Evolutionary conservation across 257 asterid species (phyloP).

Genomic region (Ophiorrhiza pumila): DNA sequence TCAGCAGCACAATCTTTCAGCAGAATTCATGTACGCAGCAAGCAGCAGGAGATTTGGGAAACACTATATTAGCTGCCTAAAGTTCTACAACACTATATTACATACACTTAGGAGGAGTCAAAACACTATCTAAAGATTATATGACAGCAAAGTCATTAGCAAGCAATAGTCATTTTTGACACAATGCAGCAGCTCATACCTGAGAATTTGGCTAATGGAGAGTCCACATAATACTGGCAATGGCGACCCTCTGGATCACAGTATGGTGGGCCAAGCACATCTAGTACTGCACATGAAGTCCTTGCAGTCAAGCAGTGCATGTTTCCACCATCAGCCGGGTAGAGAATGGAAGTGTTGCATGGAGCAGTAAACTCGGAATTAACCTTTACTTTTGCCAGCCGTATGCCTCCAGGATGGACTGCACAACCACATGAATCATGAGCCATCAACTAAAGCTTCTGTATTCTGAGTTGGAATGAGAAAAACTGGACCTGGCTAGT

Average conservation of each 20-base stretch:
- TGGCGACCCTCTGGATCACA: conserved; percentile 84
- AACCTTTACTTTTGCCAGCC: conserved; percentile 64
- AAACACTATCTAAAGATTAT: background rate
- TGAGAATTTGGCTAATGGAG: conserved; percentile 38
- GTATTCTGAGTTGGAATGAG: background rate
- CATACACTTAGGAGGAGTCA: background rate
- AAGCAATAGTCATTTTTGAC: background rate
- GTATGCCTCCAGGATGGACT: conserved; percentile 31
- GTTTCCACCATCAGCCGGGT: conserved; percentile 80
- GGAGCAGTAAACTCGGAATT: conserved; percentile 62
- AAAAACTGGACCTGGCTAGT: background rate
- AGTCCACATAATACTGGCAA: conserved; percentile 67
- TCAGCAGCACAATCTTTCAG: background rate
- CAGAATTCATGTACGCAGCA: background rate
- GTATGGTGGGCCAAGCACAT: conserved; percentile 93
- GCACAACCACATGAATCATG: conserved; percentile 13
- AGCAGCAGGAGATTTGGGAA: background rate
- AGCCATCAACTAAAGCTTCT: background rate
- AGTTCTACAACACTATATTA: background rate
- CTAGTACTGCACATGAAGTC: conserved; percentile 82
- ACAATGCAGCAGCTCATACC: conserved; percentile 20
- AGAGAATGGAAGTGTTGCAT: conserved; percentile 60
- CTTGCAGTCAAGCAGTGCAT: conserved; percentile 81
- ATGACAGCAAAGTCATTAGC: background rate
- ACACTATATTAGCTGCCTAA: background rate